Evolutionary conservation across 371 early-diverging fungal genomes (phyloP), one percentile per base, ranked within the genome.

Genomic region (Cladochytrium tenue): DNA sequence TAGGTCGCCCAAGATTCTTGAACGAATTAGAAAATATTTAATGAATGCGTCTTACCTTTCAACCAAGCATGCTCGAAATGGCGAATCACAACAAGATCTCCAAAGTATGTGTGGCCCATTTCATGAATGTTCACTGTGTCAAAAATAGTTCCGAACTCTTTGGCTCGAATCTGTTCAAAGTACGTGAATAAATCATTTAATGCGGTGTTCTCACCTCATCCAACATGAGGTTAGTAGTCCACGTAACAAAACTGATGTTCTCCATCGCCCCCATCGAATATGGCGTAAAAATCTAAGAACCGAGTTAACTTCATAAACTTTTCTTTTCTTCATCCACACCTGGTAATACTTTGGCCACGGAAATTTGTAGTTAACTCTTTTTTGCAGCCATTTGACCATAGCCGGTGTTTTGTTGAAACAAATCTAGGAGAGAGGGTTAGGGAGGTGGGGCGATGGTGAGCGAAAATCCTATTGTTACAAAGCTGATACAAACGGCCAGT

Each of bases 31-130:
- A n/a, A n/a, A n/a, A n/a, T n/a, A n/a, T n/a, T n/a, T n/a, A n/a
- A n/a, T n/a, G n/a, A n/a, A n/a, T n/a, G n/a, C n/a, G n/a, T n/a
- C n/a, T n/a, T n/a, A n/a, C n/a, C n/a, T 75, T 86, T 88, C 26
- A 85, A 61, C 88, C 88, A 88, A 15, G 74, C 87, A 70, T 87
- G 86, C 60, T 88, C 88, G 73, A 86, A 88, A 71, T 85, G 82
- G 56, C 83, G 70, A 30, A 85, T 81, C 10, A 83, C 84, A 32
- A 85, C 53, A n/a, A 84, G 57, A 66, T 87, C 83, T 23, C 86
- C 88, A 69, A 88, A 88, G 63, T 83, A 86, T 1, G 88, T 79
- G 70, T 88, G 88, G 0, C 80, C 83, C 84, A 86, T 84, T 72
- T 88, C 88, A 58, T 88, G 88, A 13, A 88, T 73, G 57, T 88